Evolutionary conservation across 257 asterid genomes (phyloP), one percentile per base, ranked within the genome.

Genomic region (Datura wrightii): DNA sequence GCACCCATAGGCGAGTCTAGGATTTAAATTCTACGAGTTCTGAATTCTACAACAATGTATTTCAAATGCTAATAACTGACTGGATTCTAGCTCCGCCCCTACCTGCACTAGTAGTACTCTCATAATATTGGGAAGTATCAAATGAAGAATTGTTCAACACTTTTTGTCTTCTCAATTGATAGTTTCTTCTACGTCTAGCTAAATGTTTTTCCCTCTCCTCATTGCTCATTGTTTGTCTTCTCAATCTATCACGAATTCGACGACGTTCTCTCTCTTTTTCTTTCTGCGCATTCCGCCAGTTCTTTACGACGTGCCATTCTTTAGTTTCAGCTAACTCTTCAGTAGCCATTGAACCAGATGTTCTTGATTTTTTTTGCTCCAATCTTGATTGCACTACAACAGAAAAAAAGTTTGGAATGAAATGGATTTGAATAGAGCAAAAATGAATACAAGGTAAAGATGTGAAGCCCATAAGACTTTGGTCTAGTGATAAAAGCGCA

Each of bases 121-220:
- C 63, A 78, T 31, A 78, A 14, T 52, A 50, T 14, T 78, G 82
- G 31, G 5, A 78, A 78, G 14, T 3, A 3, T 34, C 50, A 76
- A 52, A 76, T 31, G 63, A 76, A 78, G 63, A 52, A 53, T 1
- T 84, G 83, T 79, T 83, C 62, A 83, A 84, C 36, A 87, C 89
- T 83, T 85, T 85, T 37, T 87, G 88, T 60, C 91, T 90, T 67
- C 89, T 69, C 50, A 88, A 67, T 24, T 88, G 92, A 60, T 88
- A 90, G 48, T 90, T 90, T 63, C 82, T 71, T 5, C 90, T 89
- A 18, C 90, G 87, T 44, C 91, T 88, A 6, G 91, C 90, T 41
- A 90, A 82, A 74, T 90, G 91, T 67, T 79, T 90, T 70, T 88
- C 91, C 59, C 90, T 85, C 86, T 90, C 91, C 46, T 87, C 91